Base-by-base conservation (phyloP, 148 eudicot genomes). In the Camellia granthamiana region DNA sequence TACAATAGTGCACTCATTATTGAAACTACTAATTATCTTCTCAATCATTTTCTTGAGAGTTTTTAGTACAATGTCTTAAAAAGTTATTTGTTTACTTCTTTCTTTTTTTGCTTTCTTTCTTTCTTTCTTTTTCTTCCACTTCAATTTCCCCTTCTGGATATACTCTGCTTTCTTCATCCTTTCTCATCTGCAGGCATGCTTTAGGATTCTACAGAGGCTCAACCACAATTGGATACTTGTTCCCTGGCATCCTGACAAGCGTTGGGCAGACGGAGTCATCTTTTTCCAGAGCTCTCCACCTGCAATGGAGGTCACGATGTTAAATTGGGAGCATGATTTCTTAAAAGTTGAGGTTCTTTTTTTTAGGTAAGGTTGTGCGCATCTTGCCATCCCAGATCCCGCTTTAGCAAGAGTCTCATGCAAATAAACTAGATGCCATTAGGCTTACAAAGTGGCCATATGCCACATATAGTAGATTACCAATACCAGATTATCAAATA, bases 221-320 rank as follows among this genome's bases (percentile, higher is more conserved):
- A 6, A 77, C 82, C 15, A 73, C 64, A 62, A 88, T 55, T 0
- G 90, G 90, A 44, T 81, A 83, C 82, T 84, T 88, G 85, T 78
- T 88, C 80, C 78, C 84, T 23, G 85, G 90, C 88, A 88, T 88
- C 79, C 88, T 75, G 6, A 84, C 87, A 3, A 86, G 90, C 58
- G 88, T 84, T 69, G 90, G 87, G 70, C 82, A 84, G 62, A 88
- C 87, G 10, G 85, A 77, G 71, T 88, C 86, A 78, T 88, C 87
- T 71, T 64, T 84, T 63, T 86, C 85, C 15, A 88, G 79, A 46
- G 90, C 54, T 71, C 18, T 86, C 88, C 90, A 88, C 79, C 85
- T 85, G 88, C 81, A 82, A 78, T 61, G 15, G n/a, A 75, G 7
- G 43, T 49, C 43, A 63, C 5, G 3, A 16, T 23, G 63, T 74